These are phyloP conservation scores for Claviceps spartinae DNA, from an alignment of 2,329 filamentous ascomycete genomes.

Conservation along the genomic window DNA sequence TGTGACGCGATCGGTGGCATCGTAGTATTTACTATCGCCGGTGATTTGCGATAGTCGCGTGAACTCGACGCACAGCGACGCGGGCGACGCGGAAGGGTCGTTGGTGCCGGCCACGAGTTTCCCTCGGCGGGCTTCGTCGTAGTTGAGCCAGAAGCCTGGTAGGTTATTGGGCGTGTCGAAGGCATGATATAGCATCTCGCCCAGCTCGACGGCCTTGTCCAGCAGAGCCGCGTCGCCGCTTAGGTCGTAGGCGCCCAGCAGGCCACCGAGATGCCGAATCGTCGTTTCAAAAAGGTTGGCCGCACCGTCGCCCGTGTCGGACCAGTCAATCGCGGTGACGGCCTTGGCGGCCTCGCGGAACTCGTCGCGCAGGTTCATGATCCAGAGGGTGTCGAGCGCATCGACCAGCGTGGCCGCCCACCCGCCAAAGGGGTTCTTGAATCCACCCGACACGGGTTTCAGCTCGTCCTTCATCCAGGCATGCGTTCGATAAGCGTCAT, in stretches of 20 bases:
- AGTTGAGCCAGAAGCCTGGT: constrained; percentile 35
- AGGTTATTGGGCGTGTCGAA: constrained; percentile 42
- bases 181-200: constrained; percentile 39
- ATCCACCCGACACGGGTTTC: constrained; percentile 30
- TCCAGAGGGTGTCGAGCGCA: constrained; percentile 46
- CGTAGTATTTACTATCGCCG: constrained; percentile 59
- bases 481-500: constrained; percentile 35
- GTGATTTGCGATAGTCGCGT: constrained; percentile 62
- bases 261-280: constrained; percentile 32
- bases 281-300: constrained; percentile 42
- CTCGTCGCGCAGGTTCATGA: constrained; percentile 46
- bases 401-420: constrained; percentile 50
- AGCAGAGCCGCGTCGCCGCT: constrained; percentile 31
- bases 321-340: constrained; percentile 37
- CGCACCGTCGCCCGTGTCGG: constrained; percentile 25
- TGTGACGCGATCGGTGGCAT: constrained; percentile 62
- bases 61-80: constrained; percentile 64
- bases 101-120: constrained; percentile 35
- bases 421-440: constrained; percentile 35
- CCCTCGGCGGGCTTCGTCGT: constrained; percentile 24
- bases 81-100: constrained; percentile 34
- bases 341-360: constrained; percentile 40
- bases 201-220: constrained; percentile 35
- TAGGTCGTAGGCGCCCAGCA: constrained; percentile 37
- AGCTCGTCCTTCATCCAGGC: constrained; percentile 43